Evolutionary conservation across 176 grass and related monocot genomes (phyloP).

Genomic region (Puccinellia tenuiflora): DNA sequence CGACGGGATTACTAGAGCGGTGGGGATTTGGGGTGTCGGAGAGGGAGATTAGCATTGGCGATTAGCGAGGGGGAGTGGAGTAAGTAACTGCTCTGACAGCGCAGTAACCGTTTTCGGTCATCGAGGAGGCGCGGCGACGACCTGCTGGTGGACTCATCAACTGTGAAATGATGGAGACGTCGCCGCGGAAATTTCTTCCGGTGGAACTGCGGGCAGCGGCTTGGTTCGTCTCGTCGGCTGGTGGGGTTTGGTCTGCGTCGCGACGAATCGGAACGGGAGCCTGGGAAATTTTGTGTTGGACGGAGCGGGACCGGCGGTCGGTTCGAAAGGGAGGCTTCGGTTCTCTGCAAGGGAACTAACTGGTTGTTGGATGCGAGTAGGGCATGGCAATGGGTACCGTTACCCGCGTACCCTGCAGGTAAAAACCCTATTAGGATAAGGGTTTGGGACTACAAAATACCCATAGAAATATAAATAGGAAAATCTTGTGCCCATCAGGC

Average conservation of each 20-base stretch:
- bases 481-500: too few species aligned
- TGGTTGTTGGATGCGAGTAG: too few species aligned
- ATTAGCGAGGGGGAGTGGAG: background rate
- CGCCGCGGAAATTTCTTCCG: background rate
- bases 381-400: too few species aligned
- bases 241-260: background rate
- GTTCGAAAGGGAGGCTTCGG: background rate
- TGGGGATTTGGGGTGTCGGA: background rate
- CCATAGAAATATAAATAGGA: too few species aligned
- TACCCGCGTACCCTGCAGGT: too few species aligned
- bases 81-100: conserved; percentile 2
- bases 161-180: conserved; percentile 25
- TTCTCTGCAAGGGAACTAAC: too few species aligned
- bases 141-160: background rate
- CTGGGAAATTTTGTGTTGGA: background rate
- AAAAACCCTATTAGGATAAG: too few species aligned
- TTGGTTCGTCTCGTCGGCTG: too few species aligned
- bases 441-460: too few species aligned
- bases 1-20: background rate
- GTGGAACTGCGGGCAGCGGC: background rate
- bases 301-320: conserved; percentile 11
- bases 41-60: background rate
- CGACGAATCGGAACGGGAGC: conserved; percentile 18
- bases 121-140: conserved; percentile 3
- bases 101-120: conserved; percentile 26